phyloP scores from a whole-genome alignment of 495 filamentous ascomycete genomes.

The Penicillium cosmopolitanum region DNA sequence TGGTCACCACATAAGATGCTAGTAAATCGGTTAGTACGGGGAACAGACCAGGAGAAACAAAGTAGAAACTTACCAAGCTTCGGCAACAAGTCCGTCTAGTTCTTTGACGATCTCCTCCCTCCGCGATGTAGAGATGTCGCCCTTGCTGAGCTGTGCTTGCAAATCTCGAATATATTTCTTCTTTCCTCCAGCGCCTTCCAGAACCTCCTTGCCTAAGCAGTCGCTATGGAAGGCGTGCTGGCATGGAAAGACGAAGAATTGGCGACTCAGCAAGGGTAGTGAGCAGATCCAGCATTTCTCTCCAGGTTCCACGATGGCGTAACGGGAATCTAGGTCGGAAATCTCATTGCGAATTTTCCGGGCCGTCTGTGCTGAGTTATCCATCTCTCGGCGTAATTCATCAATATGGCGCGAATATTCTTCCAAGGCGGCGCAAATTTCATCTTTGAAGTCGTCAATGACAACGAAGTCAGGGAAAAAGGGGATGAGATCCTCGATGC shows the following conservation, averaged over 20 bases:
- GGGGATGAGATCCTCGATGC: constrained; percentile 95
- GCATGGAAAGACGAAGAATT: constrained; percentile 98
- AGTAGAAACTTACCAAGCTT: constrained; percentile 65
- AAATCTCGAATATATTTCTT: constrained; percentile 81
- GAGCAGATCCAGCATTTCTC: constrained; percentile 90
- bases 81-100: constrained; percentile 83
- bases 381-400: constrained; percentile 90
- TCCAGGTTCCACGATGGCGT: constrained; percentile 95
- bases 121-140: constrained; percentile 62
- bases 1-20: constrained; percentile 88
- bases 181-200: constrained; percentile 74
- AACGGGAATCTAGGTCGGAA: constrained; percentile 77
- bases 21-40: constrained; percentile 16
- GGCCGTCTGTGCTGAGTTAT: constrained; percentile 84
- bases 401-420: constrained; percentile 91
- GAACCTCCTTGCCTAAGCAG: constrained; percentile 80
- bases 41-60: neutral
- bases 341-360: constrained; percentile 88
- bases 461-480: constrained; percentile 99
- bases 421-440: constrained; percentile 92
- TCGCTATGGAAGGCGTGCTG: constrained; percentile 97
- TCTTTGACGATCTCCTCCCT: constrained; percentile 86
- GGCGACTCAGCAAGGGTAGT: constrained; percentile 79
- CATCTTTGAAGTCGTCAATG: constrained; percentile 98
- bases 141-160: constrained; percentile 76